Evolutionary conservation across 2,329 filamentous ascomycete genomes (phyloP).

Genomic region (Cyphellophora attinorum): DNA sequence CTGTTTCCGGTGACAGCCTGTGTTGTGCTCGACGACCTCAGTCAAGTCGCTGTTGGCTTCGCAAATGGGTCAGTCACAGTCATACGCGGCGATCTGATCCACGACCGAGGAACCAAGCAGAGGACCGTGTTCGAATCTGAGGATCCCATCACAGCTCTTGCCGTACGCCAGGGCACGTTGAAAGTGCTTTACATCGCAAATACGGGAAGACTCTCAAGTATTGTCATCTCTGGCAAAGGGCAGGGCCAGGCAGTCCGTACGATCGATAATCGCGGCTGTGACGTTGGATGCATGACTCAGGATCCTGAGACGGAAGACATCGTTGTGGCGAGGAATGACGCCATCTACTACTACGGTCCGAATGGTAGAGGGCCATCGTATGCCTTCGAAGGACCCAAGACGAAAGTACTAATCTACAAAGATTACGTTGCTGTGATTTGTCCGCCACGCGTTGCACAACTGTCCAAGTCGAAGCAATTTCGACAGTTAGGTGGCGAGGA

Average conservation of each 20-base stretch:
- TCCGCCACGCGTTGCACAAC: constrained; percentile 53
- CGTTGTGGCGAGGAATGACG: constrained; percentile 87
- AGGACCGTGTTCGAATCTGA: constrained; percentile 93
- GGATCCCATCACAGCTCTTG: constrained; percentile 87
- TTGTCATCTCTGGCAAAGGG: constrained; percentile 78
- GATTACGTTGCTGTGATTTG: constrained; percentile 85
- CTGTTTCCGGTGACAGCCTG: constrained; percentile 94
- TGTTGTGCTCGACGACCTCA: constrained; percentile 74
- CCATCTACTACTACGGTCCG: constrained; percentile 83
- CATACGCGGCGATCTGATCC: constrained; percentile 85
- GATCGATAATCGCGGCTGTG: constrained; percentile 82
- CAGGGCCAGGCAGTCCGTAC: constrained; percentile 83
- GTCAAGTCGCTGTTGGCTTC: constrained; percentile 90
- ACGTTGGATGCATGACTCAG: constrained; percentile 87
- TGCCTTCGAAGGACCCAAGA: constrained; percentile 87
- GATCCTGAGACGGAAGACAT: constrained; percentile 74
- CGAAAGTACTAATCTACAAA: constrained; percentile 64
- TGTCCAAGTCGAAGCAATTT: constrained; percentile 50
- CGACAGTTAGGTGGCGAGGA: constrained; percentile 63
- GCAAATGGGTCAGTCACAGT: constrained; percentile 91
- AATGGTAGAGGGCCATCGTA: constrained; percentile 80
- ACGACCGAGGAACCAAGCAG: constrained; percentile 89
- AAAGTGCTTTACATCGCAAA: constrained; percentile 89
- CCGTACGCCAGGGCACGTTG: constrained; percentile 53
- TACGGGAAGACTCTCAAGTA: constrained; percentile 73